Percentiles rank a stretch among this genome's conserved stretches.
phyloP scores from a whole-genome alignment of 2,329 filamentous ascomycete species.

The Trichophyton schoenleinii region DNA sequence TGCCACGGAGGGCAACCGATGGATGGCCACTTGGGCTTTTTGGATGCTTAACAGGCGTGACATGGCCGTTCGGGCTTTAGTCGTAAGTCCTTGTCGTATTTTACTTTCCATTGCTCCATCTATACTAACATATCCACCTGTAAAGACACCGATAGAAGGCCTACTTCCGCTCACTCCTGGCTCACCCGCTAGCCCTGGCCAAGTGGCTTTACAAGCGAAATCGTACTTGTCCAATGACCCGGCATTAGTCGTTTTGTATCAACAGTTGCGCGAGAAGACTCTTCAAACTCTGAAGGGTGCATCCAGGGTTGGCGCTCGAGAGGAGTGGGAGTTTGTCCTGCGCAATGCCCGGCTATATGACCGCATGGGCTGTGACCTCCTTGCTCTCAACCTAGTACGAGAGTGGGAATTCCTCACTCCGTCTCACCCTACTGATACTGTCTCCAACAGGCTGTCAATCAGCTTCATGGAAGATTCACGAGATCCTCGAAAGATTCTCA shows the following conservation, averaged over 20 bases:
- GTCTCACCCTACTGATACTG: conserved; percentile 18
- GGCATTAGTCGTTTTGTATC: conserved; percentile 73
- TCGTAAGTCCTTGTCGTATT: conserved; percentile 43
- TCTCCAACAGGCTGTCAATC: conserved; percentile 9
- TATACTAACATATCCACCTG: neutral
- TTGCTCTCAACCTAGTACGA: conserved; percentile 64
- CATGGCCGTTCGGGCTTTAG: conserved; percentile 70
- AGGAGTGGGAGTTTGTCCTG: conserved; percentile 80
- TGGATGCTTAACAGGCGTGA: conserved; percentile 76
- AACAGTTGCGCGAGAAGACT: conserved; percentile 68
- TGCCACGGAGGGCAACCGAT: conserved; percentile 70
- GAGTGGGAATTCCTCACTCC: conserved; percentile 39
- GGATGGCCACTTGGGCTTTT: conserved; percentile 92
- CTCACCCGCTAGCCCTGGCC: conserved; percentile 52
- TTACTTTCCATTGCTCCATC: neutral
- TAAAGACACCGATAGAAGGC: conserved; percentile 61
- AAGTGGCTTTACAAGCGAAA: conserved; percentile 50
- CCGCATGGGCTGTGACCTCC: conserved; percentile 83
- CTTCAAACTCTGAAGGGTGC: conserved; percentile 76
- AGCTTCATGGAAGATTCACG: conserved; percentile 24
- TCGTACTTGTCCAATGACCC: conserved; percentile 85
- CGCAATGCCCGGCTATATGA: conserved; percentile 75
- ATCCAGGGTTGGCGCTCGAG: conserved; percentile 61
- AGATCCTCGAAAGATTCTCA: conserved; percentile 56
- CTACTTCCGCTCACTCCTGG: conserved; percentile 40